phyloP scores from a whole-genome alignment of 176 grass and related monocot genomes.

The Oryza brachyantha region DNA sequence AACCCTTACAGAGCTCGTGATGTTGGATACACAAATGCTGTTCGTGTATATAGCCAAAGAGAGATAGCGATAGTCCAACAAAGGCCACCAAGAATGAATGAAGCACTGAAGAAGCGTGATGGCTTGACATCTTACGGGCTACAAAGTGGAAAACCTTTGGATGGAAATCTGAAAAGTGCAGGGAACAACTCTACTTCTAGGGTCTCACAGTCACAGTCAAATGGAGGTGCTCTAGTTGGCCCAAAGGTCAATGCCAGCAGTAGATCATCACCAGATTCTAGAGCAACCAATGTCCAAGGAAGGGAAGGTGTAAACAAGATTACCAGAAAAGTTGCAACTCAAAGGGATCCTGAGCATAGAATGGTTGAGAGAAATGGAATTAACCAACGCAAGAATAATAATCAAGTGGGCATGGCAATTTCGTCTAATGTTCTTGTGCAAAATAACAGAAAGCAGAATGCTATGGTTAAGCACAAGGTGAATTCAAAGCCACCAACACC shows the following conservation, averaged over 20 bases:
- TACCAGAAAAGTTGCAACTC: slow-evolving; percentile 28
- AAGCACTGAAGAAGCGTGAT: slow-evolving; percentile 28
- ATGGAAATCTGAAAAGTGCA: slow-evolving; percentile 28
- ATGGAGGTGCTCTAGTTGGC: slow-evolving; percentile 42
- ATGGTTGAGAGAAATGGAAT: slow-evolving; percentile 24
- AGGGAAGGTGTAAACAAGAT: slow-evolving; percentile 42
- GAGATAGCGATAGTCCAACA: slow-evolving; percentile 35
- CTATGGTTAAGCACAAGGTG: slow-evolving; percentile 40
- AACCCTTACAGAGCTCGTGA: slow-evolving; percentile 28
- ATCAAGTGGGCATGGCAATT: slow-evolving; percentile 17
- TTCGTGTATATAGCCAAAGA: slow-evolving; percentile 43
- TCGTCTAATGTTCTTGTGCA: slow-evolving; percentile 44
- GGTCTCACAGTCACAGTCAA: neutral
- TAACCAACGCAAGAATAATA: slow-evolving; percentile 40
- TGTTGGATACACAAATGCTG: slow-evolving; percentile 32
- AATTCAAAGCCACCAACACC: slow-evolving; percentile 43
- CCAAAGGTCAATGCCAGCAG: slow-evolving; percentile 41
- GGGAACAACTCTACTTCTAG: slow-evolving; percentile 34
- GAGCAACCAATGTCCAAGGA: slow-evolving; percentile 46
- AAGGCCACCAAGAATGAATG: slow-evolving; percentile 44
- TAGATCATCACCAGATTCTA: slow-evolving; percentile 29
- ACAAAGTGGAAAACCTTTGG: slow-evolving; percentile 38
- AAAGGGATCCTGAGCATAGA: slow-evolving; percentile 19
- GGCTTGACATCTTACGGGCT: slow-evolving; percentile 14
- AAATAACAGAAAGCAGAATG: slow-evolving; percentile 76